Percentiles rank a stretch among this genome's conserved stretches.
These are phyloP conservation scores for Rhododendron griersonianum DNA, from an alignment of 148 eudicot species.

Conservation along the genomic window DNA sequence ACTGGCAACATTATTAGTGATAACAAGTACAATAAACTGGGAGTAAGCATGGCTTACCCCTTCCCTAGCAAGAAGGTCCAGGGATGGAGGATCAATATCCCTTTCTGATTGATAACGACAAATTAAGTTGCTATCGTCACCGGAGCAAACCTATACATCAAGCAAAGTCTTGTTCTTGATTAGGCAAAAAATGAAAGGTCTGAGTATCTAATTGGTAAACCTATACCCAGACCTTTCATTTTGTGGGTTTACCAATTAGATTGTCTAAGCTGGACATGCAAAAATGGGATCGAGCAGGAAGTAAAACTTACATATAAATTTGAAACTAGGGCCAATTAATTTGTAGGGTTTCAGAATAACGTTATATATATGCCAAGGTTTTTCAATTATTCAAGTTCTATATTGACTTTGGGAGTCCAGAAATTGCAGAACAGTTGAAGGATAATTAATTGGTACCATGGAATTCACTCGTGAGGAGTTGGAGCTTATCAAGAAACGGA, in stretches of 20 bases:
- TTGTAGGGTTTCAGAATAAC: background rate
- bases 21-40: background rate
- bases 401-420: background rate
- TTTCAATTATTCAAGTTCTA: background rate
- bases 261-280: background rate
- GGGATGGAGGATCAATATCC: conserved; percentile 96
- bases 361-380: background rate
- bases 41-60: conserved; percentile 54
- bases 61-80: conserved; percentile 90
- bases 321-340: background rate
- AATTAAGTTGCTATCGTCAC: conserved; percentile 11
- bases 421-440: background rate
- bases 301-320: background rate
- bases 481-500: background rate
- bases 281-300: background rate
- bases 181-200: too few relatives aligned
- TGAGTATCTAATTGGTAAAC: too few relatives aligned
- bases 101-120: conserved; percentile 91
- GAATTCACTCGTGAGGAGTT: background rate
- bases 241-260: background rate
- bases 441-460: background rate
- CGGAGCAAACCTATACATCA: too few relatives aligned
- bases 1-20: background rate
- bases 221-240: too few relatives aligned
- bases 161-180: too few relatives aligned